Evolutionary conservation across 805 yeast species (phyloP).

Genomic region (Candida vaughaniae): DNA sequence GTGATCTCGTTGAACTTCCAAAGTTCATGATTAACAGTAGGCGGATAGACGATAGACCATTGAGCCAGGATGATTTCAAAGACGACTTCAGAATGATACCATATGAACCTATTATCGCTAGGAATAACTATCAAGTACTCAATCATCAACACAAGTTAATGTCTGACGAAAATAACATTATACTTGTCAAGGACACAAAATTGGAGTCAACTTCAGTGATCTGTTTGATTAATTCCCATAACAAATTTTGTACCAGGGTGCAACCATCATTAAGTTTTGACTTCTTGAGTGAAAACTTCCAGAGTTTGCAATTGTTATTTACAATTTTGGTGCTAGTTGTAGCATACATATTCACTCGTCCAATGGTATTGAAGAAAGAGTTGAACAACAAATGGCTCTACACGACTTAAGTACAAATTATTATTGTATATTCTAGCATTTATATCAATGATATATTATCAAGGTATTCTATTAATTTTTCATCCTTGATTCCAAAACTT

Average conservation of each 20-base stretch:
- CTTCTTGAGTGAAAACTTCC: conserved; percentile 64
- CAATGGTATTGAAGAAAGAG: conserved; percentile 55
- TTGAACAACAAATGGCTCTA: conserved; percentile 55
- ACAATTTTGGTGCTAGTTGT: conserved; percentile 57
- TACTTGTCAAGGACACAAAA: conserved; percentile 48
- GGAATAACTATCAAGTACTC: conserved; percentile 33
- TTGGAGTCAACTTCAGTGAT: conserved; percentile 81
- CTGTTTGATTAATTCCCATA: conserved; percentile 57
- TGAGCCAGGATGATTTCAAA: conserved; percentile 50
- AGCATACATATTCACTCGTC: conserved; percentile 50
- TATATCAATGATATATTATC: conserved; percentile 9
- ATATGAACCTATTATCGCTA: conserved; percentile 61
- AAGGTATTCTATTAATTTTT: conserved; percentile 11
- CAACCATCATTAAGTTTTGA: conserved; percentile 87
- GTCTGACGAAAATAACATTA: conserved; percentile 16
- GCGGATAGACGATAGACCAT: conserved; percentile 55
- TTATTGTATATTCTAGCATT: conserved; percentile 2
- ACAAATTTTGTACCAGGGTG: conserved; percentile 72
- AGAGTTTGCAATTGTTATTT: conserved; percentile 56
- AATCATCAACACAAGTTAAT: conserved; percentile 38
- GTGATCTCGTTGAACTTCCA: conserved; percentile 70
- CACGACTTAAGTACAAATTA: conserved; percentile 1
- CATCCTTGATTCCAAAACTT: conserved; percentile 26
- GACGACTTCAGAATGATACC: conserved; percentile 58
- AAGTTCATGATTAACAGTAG: conserved; percentile 67